phyloP scores from a whole-genome alignment of 768 basidiomycete species.

The Tephrocybe sp. region DNA sequence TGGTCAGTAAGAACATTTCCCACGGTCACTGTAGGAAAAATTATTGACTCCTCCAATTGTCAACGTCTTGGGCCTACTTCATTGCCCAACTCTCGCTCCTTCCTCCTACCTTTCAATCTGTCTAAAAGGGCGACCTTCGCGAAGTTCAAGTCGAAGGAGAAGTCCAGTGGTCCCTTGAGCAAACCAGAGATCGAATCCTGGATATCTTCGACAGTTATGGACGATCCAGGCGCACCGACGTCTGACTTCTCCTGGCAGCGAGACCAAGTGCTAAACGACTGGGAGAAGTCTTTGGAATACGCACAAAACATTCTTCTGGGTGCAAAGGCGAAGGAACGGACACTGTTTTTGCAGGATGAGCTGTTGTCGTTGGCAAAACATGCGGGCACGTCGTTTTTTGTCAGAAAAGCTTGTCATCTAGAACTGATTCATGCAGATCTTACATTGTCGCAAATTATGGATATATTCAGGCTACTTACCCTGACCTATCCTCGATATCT shows the following conservation, averaged over 20 bases:
- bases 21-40: slow-evolving; percentile 13
- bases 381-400: slow-evolving; percentile 44
- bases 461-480: slow-evolving; percentile 72
- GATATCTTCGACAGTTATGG: slow-evolving; percentile 48
- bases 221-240: slow-evolving; percentile 31
- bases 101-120: slow-evolving; percentile 28
- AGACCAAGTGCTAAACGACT: slow-evolving; percentile 52
- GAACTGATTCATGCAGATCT: slow-evolving; percentile 43
- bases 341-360: slow-evolving; percentile 64
- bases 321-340: slow-evolving; percentile 52
- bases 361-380: slow-evolving; percentile 55
- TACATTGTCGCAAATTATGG: slow-evolving; percentile 56
- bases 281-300: slow-evolving; percentile 53
- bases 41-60: not conserved
- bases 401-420: slow-evolving; percentile 1
- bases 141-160: slow-evolving; percentile 52
- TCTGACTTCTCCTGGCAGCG: slow-evolving; percentile 45
- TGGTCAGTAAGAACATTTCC: slow-evolving; percentile 11
- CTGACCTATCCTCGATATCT: slow-evolving; percentile 79
- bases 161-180: slow-evolving; percentile 35
- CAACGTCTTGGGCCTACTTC: not conserved
- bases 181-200: slow-evolving; percentile 64
- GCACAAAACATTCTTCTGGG: slow-evolving; percentile 52
- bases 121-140: slow-evolving; percentile 38
- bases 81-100: not conserved